Base-by-base conservation (phyloP, 2,329 filamentous ascomycete genomes). In the Verticillium nonalfalfae region DNA sequence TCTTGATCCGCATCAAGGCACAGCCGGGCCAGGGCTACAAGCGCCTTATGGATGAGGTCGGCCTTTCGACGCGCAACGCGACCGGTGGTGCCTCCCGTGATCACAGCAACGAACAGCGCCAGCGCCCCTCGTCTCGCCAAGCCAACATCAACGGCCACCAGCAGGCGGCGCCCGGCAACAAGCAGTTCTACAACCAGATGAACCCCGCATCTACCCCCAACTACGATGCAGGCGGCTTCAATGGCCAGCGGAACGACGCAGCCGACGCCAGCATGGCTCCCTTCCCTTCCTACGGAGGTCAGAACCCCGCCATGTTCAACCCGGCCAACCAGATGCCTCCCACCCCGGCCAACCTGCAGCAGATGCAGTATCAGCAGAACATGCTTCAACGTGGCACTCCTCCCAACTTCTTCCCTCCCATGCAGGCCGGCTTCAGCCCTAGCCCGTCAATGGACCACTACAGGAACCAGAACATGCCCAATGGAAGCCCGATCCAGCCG, bases 31-130 rank as follows among this genome's bases (percentile, higher is more conserved):
- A 98, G 77, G 95, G 95, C 59, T 99, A 99, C 80, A 99, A 98
- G 82, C 90, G 95, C 59, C 79, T 99, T 63, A 99, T 99, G 95
- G 95, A 99, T 70, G 95, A 99, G 73, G 95, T 99, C 68, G 93
- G 94, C 63, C 79, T 99, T 40, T 96, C 94, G 6, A 89, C 86
- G 34, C 79, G 87, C 54, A 84, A 76, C 63, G 68, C 71, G 55
- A 73, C 76, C 39, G 73, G 77, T 11, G 73, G 77, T 11, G 76
- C 76, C 26, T 78, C 80, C 52, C 78, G 79, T 33, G 80, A 81
- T 36, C 75, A 77, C 61, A 74, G 76, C 21, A 71, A 75, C 40
- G 79, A 79, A 61, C 81, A 84, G 59, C 78, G 83, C 45, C 81
- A 82, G 68, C 81, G 85, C 58, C 84, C 85, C 34, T 74, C 77